Percentiles rank a stretch among this genome's conserved stretches.
Conservation (phyloP, 768 basidiomycete species). For the Dentipellis sp. region DNA sequence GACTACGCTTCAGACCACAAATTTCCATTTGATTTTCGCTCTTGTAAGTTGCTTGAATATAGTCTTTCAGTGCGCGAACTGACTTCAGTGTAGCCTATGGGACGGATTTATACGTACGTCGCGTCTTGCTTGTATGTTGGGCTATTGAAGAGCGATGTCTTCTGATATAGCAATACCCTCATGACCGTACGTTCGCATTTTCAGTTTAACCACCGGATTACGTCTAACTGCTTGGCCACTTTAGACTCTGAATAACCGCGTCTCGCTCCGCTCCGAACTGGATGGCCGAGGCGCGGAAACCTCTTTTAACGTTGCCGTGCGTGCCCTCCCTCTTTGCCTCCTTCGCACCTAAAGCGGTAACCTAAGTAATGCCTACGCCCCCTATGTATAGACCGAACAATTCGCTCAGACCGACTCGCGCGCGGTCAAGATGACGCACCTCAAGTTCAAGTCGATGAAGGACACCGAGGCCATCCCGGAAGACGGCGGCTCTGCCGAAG, state of each 20-base stretch:
- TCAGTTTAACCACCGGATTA: neutral
- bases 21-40: constrained; percentile 25
- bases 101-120: neutral
- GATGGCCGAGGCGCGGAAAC: neutral
- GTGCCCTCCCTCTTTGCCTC: neutral
- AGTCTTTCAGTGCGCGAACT: neutral
- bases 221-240: neutral
- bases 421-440: neutral
- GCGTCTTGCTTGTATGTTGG: neutral
- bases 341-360: neutral
- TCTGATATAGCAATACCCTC: neutral
- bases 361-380: neutral
- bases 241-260: neutral
- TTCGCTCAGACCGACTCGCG: neutral
- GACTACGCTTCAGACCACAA: constrained; percentile 10
- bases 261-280: neutral
- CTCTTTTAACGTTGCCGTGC: neutral
- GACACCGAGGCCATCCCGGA: neutral
- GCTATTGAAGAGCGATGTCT: neutral
- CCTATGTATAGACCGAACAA: neutral
- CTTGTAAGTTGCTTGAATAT: constrained; percentile 16
- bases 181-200: neutral
- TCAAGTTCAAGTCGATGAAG: neutral
- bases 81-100: neutral
- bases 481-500: neutral